Base-by-base conservation (phyloP, 179 eudicot species). In the Corrigiola litoralis region DNA sequence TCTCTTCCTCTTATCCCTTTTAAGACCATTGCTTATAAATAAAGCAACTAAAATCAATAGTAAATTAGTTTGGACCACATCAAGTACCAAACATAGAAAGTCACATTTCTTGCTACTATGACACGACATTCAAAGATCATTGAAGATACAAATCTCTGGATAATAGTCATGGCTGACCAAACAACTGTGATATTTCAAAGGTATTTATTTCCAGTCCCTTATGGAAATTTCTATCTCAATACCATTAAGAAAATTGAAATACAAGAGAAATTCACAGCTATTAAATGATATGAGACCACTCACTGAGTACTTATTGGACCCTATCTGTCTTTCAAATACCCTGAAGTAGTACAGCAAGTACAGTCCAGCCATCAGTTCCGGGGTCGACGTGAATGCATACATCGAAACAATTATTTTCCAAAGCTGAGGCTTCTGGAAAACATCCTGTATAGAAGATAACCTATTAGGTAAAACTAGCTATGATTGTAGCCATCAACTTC, bases 301-400 rank as follows among this genome's bases (percentile, higher is more conserved):
- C 75, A 94, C 99, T 23, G 97, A 83, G 69, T 87, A 88, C 72
- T 94, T 94, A 63, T 94, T 94, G 11, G 99, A 94, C 60, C 99
- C 97, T 64, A 94, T 90, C 69, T 94, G 99, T 75, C 99, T 86
- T 82, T 94, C 99, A 67, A 94, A 94, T 58, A 94, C 86, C 41
- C 99, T 88, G 64, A 94, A 94, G 80, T 94, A 94, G 76, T 90
- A 94, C 61, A 94, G 77, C 64, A 94, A 73, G 79, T 90, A 94
- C 17, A 82, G 51, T 53, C 99, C 99, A 81, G 90, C 90, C 72
- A 90, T 42, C 77, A 94, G 77, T 69, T 94, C 99, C 7, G 92
- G 97, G 16, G 95, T 88, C 23, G 99, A 94, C 38, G 95, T 80
- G 70, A 94, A 94, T 29, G 92, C 89, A 75, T 78, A 86, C 72